These are phyloP conservation scores for Coemansia sp. DNA, from an alignment of 192 early-diverging fungal genomes.

Conservation along the genomic window DNA sequence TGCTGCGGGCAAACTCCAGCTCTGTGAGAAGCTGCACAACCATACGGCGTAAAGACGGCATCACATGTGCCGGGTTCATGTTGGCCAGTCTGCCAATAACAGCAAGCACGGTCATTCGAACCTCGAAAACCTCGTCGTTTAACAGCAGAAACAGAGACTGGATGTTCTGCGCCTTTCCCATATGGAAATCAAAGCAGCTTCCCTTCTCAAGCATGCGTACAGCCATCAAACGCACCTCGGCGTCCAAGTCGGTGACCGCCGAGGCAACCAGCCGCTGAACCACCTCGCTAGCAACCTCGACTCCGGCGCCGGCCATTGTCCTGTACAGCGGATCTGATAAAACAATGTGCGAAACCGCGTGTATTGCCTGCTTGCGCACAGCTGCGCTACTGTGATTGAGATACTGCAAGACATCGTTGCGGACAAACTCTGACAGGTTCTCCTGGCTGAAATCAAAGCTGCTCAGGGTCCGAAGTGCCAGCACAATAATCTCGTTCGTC, in stretches of 20 bases:
- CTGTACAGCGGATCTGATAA: constrained; percentile 79
- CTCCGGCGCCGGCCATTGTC: constrained; percentile 70
- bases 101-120: constrained; percentile 76
- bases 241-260: constrained; percentile 77
- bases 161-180: constrained; percentile 90
- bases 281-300: constrained; percentile 82
- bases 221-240: constrained; percentile 23
- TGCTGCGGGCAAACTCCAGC: constrained; percentile 81
- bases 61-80: constrained; percentile 89
- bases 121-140: constrained; percentile 90
- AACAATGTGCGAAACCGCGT: constrained; percentile 76
- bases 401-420: constrained; percentile 79
- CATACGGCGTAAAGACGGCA: constrained; percentile 84
- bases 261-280: constrained; percentile 85
- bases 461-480: constrained; percentile 82
- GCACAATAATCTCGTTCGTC: constrained; percentile 65
- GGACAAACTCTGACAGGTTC: constrained; percentile 86
- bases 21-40: constrained; percentile 87
- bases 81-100: constrained; percentile 85
- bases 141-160: constrained; percentile 82
- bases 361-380: constrained; percentile 73
- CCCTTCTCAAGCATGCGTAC: constrained; percentile 53
- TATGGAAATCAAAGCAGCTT: constrained; percentile 81
- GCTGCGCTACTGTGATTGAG: constrained; percentile 74
- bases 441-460: constrained; percentile 83